These are phyloP conservation scores for Penicillium expansum DNA, from an alignment of 2,329 filamentous ascomycete species.

Conservation along the genomic window DNA sequence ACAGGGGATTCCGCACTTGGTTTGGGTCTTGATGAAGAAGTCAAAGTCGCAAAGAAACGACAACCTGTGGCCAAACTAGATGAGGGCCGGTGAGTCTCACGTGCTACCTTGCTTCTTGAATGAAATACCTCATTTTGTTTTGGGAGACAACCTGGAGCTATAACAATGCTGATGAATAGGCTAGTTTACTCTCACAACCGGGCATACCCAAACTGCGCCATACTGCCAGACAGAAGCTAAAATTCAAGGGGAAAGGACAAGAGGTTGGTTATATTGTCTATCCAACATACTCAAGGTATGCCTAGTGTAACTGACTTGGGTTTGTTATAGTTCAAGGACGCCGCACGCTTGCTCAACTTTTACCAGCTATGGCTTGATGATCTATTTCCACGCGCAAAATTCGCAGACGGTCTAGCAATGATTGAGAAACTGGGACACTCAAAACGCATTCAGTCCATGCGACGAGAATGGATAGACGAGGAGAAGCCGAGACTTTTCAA, in stretches of 20 bases:
- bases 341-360: conserved; percentile 75
- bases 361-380: conserved; percentile 98
- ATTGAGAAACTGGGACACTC: conserved; percentile 92
- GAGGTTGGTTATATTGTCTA: conserved; percentile 56
- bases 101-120: not conserved
- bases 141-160: not conserved
- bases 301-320: conserved; percentile 9
- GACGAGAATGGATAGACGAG: conserved; percentile 82
- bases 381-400: conserved; percentile 90
- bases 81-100: conserved; percentile 60
- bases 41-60: conserved; percentile 75
- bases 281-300: not conserved
- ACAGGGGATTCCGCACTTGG: conserved; percentile 49
- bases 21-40: conserved; percentile 80
- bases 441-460: conserved; percentile 69
- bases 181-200: conserved; percentile 72
- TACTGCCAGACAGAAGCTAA: conserved; percentile 66
- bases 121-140: not conserved
- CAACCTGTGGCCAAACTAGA: conserved; percentile 83
- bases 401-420: conserved; percentile 82
- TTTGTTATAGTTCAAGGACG: conserved; percentile 69
- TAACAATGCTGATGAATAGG: not conserved
- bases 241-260: conserved; percentile 88
- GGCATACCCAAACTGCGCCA: conserved; percentile 80
- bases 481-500: conserved; percentile 37